Percentiles rank a stretch among this genome's conserved stretches.
phyloP scores from a whole-genome alignment of 2,329 filamentous ascomycete genomes.

The Epichloe coenophiala region DNA sequence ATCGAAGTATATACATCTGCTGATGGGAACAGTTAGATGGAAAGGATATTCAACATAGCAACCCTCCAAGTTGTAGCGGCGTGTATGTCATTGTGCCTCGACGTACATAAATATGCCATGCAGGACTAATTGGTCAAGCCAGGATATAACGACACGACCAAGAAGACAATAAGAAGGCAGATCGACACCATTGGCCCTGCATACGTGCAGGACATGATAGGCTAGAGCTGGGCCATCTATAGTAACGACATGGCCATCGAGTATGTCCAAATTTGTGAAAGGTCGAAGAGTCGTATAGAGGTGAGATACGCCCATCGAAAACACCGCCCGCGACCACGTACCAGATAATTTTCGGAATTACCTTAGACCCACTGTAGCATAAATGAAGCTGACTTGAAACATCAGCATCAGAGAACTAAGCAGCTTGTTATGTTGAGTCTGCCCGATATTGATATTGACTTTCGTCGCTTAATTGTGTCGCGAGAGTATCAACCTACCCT shows the following conservation, averaged over 20 bases:
- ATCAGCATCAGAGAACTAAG: neutral
- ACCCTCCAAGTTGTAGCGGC: no score
- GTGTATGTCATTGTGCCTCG: neutral
- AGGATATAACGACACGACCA: slow-evolving; percentile 42
- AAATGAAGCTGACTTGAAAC: no score
- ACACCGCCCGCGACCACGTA: no score
- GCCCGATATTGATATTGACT: neutral
- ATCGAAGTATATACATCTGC: slow-evolving; percentile 67
- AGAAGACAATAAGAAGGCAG: slow-evolving; percentile 52
- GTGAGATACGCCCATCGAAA: slow-evolving; percentile 44
- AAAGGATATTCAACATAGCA: no score
- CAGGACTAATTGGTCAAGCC: slow-evolving; percentile 45
- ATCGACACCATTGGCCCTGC: slow-evolving; percentile 35
- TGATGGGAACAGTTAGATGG: slow-evolving; percentile 5
- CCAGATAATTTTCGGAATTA: no score
- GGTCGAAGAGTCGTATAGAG: slow-evolving; percentile 39
- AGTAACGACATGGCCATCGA: slow-evolving; percentile 31
- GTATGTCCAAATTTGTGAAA: slow-evolving; percentile 29
- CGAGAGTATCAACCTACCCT: neutral
- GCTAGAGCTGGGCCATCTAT: slow-evolving; percentile 73
- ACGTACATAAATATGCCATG: slow-evolving; percentile 49
- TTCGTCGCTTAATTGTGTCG: neutral
- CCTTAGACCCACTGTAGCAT: no score
- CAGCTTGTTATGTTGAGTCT: neutral
- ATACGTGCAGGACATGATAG: slow-evolving; percentile 53